phyloP scores from a whole-genome alignment of 208 protist genomes.

The Acanthamoeba lenticulata region DNA sequence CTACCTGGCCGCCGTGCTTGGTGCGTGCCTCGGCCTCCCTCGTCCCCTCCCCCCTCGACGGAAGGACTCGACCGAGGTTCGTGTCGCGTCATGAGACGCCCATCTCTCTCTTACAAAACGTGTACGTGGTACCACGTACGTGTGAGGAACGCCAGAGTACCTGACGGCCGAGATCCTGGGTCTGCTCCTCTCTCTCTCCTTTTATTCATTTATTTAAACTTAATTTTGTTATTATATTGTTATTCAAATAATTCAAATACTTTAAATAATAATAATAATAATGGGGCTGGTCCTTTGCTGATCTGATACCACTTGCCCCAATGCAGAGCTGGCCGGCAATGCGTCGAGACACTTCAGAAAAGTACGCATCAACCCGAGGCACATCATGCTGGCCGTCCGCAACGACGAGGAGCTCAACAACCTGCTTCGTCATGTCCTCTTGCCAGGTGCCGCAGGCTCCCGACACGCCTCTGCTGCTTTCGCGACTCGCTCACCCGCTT shows the following conservation, averaged over 20 bases:
- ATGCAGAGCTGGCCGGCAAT: slow-evolving; percentile 93
- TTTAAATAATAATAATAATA: no score
- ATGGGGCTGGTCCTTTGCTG: no score
- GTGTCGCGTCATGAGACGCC: no score
- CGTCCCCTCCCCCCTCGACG: no score
- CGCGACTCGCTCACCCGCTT: background rate
- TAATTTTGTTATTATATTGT: no score
- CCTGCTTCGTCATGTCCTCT: slow-evolving; percentile 91
- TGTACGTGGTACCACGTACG: no score
- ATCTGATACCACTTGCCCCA: no score
- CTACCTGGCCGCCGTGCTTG: slow-evolving; percentile 15
- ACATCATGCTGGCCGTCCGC: slow-evolving; percentile 93
- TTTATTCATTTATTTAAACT: background rate
- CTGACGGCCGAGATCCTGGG: slow-evolving; percentile 31
- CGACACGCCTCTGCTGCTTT: no score
- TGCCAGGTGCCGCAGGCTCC: slow-evolving; percentile 90
- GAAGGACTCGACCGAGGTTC: background rate
- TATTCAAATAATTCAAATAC: no score
- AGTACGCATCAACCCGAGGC: slow-evolving; percentile 92
- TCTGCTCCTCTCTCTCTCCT: no score
- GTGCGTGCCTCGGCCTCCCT: background rate
- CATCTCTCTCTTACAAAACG: no score
- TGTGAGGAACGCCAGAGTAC: no score
- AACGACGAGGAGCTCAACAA: slow-evolving; percentile 95
- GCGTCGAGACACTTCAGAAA: slow-evolving; percentile 92